phyloP scores from a whole-genome alignment of 78 protist species.

The Dictyostelium intermedium region DNA sequence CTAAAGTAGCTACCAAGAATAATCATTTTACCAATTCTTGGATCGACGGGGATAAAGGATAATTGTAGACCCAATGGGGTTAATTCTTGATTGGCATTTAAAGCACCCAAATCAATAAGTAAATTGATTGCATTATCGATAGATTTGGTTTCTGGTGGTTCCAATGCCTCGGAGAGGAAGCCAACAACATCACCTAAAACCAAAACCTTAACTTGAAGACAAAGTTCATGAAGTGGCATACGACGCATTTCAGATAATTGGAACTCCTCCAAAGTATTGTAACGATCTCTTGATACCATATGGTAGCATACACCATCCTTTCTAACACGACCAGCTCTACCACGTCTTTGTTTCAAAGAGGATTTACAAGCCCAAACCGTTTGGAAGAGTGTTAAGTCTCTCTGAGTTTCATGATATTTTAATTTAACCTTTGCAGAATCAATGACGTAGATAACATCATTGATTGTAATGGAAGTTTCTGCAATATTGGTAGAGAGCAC shows the following conservation, averaged over 20 bases:
- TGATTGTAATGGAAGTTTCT: constrained; percentile 91
- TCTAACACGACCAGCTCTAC: constrained; percentile 92
- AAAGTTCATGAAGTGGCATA: constrained; percentile 86
- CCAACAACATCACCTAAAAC: not conserved
- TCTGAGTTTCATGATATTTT: constrained; percentile 55
- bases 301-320: constrained; percentile 85
- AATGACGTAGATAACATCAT: constrained; percentile 88
- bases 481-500: constrained; percentile 92
- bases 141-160: constrained; percentile 1
- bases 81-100: not conserved
- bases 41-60: constrained; percentile 32
- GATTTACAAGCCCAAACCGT: constrained; percentile 44
- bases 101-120: constrained; percentile 10
- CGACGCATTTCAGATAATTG: constrained; percentile 86
- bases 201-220: constrained; percentile 56
- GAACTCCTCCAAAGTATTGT: constrained; percentile 23
- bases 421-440: constrained; percentile 84
- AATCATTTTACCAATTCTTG: constrained; percentile 66
- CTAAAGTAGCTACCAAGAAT: constrained; percentile 9
- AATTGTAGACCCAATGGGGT: constrained; percentile 35
- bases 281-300: constrained; percentile 64
- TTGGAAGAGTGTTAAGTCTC: constrained; percentile 58
- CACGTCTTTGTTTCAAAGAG: constrained; percentile 82
- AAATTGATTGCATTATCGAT: constrained; percentile 22
- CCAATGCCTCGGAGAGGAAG: not conserved